A percentile compares a stretch with the other conserved stretches of the same genome.
phyloP scores from a whole-genome alignment of 352 stramenopile species.

The Phytophthora syringae region DNA sequence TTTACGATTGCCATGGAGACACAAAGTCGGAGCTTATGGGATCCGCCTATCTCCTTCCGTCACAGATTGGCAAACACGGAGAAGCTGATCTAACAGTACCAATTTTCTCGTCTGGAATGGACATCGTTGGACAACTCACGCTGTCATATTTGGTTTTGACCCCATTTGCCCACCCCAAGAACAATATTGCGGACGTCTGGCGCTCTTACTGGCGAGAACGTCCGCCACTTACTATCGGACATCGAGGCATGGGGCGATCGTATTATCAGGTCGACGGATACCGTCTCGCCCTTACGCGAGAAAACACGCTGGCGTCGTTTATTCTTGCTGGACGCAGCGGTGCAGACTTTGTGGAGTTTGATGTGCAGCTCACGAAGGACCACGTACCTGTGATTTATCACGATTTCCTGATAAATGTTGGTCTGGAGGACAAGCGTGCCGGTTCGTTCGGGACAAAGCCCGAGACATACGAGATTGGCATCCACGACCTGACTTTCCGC shows the following conservation, averaged over 20 bases:
- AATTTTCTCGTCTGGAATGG: conserved; percentile 38
- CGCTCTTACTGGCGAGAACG: conserved; percentile 73
- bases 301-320: conserved; percentile 83
- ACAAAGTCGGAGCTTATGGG: conserved; percentile 42
- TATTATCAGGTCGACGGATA: conserved; percentile 73
- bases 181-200: conserved; percentile 66
- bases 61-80: conserved; percentile 56
- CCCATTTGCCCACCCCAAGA: conserved; percentile 60
- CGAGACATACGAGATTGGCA: conserved; percentile 69
- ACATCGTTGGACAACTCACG: conserved; percentile 54
- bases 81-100: conserved; percentile 64
- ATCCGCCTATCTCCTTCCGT: conserved; percentile 46
- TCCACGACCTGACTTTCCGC: conserved; percentile 72
- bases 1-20: conserved; percentile 42
- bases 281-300: conserved; percentile 65
- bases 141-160: conserved; percentile 62
- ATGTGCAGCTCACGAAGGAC: conserved; percentile 86
- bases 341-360: conserved; percentile 86
- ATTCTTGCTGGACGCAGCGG: conserved; percentile 69
- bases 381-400: conserved; percentile 80
- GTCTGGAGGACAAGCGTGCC: conserved; percentile 62
- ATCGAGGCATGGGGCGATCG: conserved; percentile 80
- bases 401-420: conserved; percentile 75
- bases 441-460: conserved; percentile 49
- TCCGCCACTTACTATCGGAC: conserved; percentile 61